phyloP scores from a whole-genome alignment of 805 yeast genomes.

The Komagataella pastoris region DNA sequence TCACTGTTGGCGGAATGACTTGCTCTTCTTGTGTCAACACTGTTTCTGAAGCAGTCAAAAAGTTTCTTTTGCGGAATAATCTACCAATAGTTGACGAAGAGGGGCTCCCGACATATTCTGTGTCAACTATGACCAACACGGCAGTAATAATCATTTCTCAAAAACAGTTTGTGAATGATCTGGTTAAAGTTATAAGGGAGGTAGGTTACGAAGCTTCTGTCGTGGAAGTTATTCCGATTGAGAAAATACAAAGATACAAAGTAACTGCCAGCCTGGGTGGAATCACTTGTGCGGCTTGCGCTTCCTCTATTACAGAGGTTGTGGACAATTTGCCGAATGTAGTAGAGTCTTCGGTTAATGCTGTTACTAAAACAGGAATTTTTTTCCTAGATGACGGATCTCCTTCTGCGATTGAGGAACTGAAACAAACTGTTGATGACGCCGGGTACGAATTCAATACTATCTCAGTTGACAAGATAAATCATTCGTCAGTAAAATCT shows the following conservation, averaged over 20 bases:
- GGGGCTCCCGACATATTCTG: slow-evolving; percentile 8
- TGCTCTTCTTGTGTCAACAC: slow-evolving; percentile 47
- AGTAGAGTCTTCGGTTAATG: slow-evolving; percentile 36
- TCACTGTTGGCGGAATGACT: slow-evolving; percentile 54
- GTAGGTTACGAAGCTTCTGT: slow-evolving; percentile 35
- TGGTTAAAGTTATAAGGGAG: slow-evolving; percentile 33
- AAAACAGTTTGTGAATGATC: slow-evolving; percentile 32
- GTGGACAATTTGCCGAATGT: slow-evolving; percentile 37
- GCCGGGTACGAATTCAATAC: slow-evolving; percentile 51
- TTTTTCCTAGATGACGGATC: slow-evolving; percentile 37
- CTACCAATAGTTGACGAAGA: slow-evolving; percentile 7
- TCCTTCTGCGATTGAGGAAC: slow-evolving; percentile 18
- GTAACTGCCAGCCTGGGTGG: slow-evolving; percentile 58
- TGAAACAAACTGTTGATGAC: slow-evolving; percentile 45
- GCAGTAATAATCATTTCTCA: slow-evolving; percentile 41
- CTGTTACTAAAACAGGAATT: slow-evolving; percentile 49
- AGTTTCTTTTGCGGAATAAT: slow-evolving; percentile 9
- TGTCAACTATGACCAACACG: slow-evolving; percentile 38
- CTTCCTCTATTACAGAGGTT: slow-evolving; percentile 36
- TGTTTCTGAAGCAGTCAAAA: slow-evolving; percentile 27
- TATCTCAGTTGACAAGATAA: slow-evolving; percentile 27
- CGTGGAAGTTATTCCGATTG: slow-evolving; percentile 47
- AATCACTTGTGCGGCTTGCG: slow-evolving; percentile 62
- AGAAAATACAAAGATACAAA: slow-evolving; percentile 30
- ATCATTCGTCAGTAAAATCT: slow-evolving; percentile 32